A percentile compares a stretch with the other conserved stretches of the same genome.
These are phyloP conservation scores for Talaromyces funiculosus DNA, from an alignment of 2,329 filamentous ascomycete genomes.

Conservation along the genomic window DNA sequence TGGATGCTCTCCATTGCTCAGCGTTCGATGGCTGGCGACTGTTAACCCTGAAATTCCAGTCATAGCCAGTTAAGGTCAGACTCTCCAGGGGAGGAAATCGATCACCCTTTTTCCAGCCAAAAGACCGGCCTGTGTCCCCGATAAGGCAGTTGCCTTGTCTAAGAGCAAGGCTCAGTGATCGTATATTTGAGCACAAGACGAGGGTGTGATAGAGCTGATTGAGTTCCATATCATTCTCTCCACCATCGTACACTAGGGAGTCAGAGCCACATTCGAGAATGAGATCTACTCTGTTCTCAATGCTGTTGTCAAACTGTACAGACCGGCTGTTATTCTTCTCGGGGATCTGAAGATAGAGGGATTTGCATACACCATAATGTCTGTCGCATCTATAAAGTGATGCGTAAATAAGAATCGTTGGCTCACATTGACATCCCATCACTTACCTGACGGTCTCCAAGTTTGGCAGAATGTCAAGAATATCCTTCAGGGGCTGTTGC, in stretches of 20 bases:
- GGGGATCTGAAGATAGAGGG: neutral
- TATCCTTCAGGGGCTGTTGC: neutral
- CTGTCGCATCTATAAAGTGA: neutral
- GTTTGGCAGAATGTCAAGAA: neutral
- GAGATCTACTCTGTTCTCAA: neutral
- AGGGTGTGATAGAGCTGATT: neutral
- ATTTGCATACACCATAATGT: neutral
- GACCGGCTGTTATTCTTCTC: neutral
- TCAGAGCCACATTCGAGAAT: neutral
- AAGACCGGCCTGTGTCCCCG: neutral
- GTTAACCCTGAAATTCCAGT: neutral
- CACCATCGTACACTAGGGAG: conserved; percentile 2
- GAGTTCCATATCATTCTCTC: neutral
- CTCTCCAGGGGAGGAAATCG: neutral
- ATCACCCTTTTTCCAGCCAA: neutral
- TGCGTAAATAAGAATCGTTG: neutral
- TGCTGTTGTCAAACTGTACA: neutral
- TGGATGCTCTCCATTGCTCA: neutral
- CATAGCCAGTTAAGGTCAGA: conserved; percentile 1
- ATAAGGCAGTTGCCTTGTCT: neutral
- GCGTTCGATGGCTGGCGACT: neutral
- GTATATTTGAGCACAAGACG: neutral
- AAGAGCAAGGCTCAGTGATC: neutral
- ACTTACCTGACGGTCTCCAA: neutral
- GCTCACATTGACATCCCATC: neutral